Evolutionary conservation across 352 stramenopile genomes (phyloP).

Genomic region (Globisporangium splendens): DNA sequence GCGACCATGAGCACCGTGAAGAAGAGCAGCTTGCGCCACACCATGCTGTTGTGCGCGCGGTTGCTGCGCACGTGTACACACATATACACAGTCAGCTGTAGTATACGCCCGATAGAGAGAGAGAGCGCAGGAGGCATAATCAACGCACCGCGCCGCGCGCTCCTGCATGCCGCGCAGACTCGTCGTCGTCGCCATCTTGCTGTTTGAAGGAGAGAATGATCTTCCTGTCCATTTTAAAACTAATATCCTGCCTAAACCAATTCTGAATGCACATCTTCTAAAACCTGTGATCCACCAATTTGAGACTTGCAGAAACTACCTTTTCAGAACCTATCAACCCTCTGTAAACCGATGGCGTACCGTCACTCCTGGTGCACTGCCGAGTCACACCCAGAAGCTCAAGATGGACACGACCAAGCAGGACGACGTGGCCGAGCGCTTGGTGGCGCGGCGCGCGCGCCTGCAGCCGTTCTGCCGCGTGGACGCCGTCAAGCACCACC

Average conservation of each 20-base stretch:
- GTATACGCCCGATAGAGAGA: neutral
- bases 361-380: neutral
- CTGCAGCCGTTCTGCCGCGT: constrained; percentile 60
- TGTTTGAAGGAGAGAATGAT: neutral
- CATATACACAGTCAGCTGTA: constrained; percentile 5
- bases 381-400: neutral
- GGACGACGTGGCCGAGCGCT: constrained; percentile 48
- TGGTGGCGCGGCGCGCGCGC: constrained; percentile 49
- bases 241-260: neutral
- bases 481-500: constrained; percentile 60
- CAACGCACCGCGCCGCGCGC: constrained; percentile 32
- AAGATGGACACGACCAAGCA: constrained; percentile 6
- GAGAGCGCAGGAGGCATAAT: neutral
- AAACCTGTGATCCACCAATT: too few relatives aligned
- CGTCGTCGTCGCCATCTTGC: constrained; percentile 20
- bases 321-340: neutral
- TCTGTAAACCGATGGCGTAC: neutral
- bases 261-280: neutral
- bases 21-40: constrained; percentile 65
- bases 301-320: too few relatives aligned
- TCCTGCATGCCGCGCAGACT: constrained; percentile 49
- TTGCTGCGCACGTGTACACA: constrained; percentile 50
- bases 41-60: constrained; percentile 64
- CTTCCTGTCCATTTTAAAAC: neutral
- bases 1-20: constrained; percentile 73